Base-by-base conservation (phyloP, 345 rosid genomes). In the Acer saccharum region DNA sequence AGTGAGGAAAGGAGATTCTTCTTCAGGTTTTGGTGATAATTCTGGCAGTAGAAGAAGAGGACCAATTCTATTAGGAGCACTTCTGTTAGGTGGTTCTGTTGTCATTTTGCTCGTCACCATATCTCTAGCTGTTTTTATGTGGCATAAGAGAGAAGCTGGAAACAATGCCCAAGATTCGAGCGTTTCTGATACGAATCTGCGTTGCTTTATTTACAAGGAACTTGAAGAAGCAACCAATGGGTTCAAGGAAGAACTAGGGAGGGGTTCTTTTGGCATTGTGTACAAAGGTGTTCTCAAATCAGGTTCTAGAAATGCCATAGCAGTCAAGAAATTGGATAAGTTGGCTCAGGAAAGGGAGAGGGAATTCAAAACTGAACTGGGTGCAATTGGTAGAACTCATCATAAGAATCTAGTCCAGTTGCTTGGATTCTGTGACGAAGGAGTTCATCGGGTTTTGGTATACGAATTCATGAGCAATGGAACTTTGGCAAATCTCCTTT, bases 231-330 rank as follows among this genome's bases (percentile, higher is more conserved):
- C 79, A 21, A 83, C 84, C n/a, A 58, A 69, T 25, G 69, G 78
- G 32, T 84, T 84, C 68, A 66, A 21, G 74, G 82, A 84, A 70
- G 77, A 81, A 70, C 12, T 84, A 0, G 86, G 86, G 17, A 81
- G 80, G 65, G 87, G 87, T 27, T 78, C 87, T 69, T 79, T 77
- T 43, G 87, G 83, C 16, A 66, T 76, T 39, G 87, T 81, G 25
- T 84, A 78, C 61, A 84, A 73, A 79, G 87, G 83, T 3, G 14
- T 44, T 68, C 71, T 84, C 57, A 69, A 29, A 35, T 62, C 35
- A 13, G 65, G 21, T 72, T 68, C 78, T 43, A 39, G 72, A 63
- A 54, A 13, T 64, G 78, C 43, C 18, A 32, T 73, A 63, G 85
- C 85, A 3, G 78, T 69, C 41, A 83, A 79, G 76, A 83, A 83